Base-by-base conservation (phyloP, 139 green algal species). In the Penium margaritaceum region DNA sequence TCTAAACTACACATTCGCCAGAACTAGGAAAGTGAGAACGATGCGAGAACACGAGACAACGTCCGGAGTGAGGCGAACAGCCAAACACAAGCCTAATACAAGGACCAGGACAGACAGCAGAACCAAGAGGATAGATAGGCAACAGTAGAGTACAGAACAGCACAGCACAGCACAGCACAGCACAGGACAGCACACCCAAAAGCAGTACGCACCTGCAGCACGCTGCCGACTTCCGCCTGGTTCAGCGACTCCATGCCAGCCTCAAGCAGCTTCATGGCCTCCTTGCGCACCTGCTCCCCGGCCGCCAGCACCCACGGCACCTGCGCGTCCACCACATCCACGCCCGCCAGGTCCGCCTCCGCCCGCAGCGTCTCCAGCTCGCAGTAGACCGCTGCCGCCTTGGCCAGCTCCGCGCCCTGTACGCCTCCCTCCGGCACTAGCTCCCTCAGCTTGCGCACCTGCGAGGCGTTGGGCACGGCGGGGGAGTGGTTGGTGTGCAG, bases 191-290 rank as follows among this genome's bases (percentile, higher is more conserved):
- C n/a, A n/a, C n/a, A n/a, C n/a, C n/a, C n/a, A n/a, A n/a, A n/a
- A n/a, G n/a, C n/a, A n/a, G n/a, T n/a, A n/a, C 27, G 14, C 47
- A 82, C 75, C 74, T 81, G 72, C 34, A 82, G 51, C 17, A 82
- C 69, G 30, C 62, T 82, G 37, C 75, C 75, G 6, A 82, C 69
- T 70, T 82, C 75, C 15, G 75, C 75, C 37, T 82, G 75, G 38
- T 72, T 72, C 17, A 79, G 34, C 32, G 72, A n/a, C 57, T 73
- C 72, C 72, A 79, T 79, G 32, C 63, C 72, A 4, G 36, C 63
- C 21, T 79, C 72, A 65, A 79, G 53, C 1, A 19, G 47, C 47
- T 47, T 67, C 64, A 77, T 79, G 1, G 72, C 72, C 39, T 79
- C 72, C 7, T 19, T 66, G 7, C 72, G 36, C 2, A 81, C 72